phyloP scores from a whole-genome alignment of 2,329 filamentous ascomycete genomes.

The Leptographium lundbergii region DNA sequence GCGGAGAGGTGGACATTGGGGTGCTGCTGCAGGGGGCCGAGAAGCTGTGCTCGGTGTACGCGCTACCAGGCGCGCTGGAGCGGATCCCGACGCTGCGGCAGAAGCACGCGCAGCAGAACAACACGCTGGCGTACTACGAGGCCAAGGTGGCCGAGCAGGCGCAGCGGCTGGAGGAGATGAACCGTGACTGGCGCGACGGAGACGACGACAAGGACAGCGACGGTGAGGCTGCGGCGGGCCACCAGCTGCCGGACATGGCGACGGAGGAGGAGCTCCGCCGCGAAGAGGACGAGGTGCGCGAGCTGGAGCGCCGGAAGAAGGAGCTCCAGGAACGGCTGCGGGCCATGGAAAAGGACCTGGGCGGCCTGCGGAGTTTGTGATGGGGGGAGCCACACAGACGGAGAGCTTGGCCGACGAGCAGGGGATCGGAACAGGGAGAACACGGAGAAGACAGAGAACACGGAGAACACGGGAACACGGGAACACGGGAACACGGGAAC shows the following conservation, averaged over 20 bases:
- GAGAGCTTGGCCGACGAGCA: no score
- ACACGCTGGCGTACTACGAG: conserved; percentile 72
- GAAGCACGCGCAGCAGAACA: conserved; percentile 56
- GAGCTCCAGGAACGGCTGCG: conserved; percentile 40
- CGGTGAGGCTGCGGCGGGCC: conserved; percentile 23
- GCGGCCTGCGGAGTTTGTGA: conserved; percentile 41
- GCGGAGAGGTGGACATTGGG: conserved; percentile 77
- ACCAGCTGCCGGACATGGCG: conserved; percentile 29
- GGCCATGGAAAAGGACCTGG: conserved; percentile 43
- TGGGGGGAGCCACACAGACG: no score
- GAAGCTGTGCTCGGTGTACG: conserved; percentile 81
- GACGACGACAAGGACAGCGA: conserved; percentile 33
- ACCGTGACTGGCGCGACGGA: conserved; percentile 45
- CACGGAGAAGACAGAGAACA: not conserved
- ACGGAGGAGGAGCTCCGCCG: conserved; percentile 53
- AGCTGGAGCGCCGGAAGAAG: conserved; percentile 42
- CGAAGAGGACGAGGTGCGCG: conserved; percentile 54
- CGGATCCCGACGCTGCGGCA: conserved; percentile 60
- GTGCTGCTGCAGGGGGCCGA: conserved; percentile 75
- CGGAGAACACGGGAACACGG: not conserved
- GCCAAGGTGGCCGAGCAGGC: conserved; percentile 64
- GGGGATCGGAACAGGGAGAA: not conserved
- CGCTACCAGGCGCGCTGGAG: conserved; percentile 65
- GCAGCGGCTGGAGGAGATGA: conserved; percentile 60
- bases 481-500: no score